Conservation (phyloP, 2,329 filamentous ascomycete genomes). For the Penicillium sp. region DNA sequence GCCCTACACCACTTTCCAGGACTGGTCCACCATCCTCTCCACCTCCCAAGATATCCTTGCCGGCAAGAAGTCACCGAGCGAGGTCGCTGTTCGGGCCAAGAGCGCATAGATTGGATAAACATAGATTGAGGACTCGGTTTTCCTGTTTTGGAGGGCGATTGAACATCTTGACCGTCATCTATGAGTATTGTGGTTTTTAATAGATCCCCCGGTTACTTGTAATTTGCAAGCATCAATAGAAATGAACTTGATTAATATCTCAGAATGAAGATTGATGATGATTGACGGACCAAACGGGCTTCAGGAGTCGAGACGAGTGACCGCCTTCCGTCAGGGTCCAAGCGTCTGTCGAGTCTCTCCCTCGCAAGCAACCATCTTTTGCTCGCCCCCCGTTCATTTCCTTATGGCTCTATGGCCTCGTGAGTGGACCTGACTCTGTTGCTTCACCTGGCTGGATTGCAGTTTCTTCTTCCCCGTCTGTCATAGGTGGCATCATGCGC, state of each 20-base stretch:
- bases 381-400: constrained; percentile 7
- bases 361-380: constrained; percentile 15
- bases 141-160: background rate
- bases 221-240: constrained; percentile 12
- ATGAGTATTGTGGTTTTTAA: background rate
- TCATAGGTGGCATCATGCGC: constrained; percentile 35
- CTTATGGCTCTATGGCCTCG: constrained; percentile 24
- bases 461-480: constrained; percentile 5
- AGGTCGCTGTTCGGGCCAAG: constrained; percentile 58
- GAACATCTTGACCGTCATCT: background rate
- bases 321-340: constrained; percentile 31
- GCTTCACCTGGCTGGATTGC: constrained; percentile 29
- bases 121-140: constrained; percentile 5
- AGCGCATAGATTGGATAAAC: constrained; percentile 7
- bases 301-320: constrained; percentile 29
- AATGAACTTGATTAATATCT: background rate
- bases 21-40: constrained; percentile 77
- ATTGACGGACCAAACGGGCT: constrained; percentile 7
- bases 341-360: constrained; percentile 19
- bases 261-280: background rate
- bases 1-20: constrained; percentile 83
- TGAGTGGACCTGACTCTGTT: constrained; percentile 33
- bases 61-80: constrained; percentile 69
- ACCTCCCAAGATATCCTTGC: constrained; percentile 76
- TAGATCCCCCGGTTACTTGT: constrained; percentile 1